Evolutionary conservation across 805 yeast species (phyloP).

Genomic region (Schwanniomyces occidentalis): DNA sequence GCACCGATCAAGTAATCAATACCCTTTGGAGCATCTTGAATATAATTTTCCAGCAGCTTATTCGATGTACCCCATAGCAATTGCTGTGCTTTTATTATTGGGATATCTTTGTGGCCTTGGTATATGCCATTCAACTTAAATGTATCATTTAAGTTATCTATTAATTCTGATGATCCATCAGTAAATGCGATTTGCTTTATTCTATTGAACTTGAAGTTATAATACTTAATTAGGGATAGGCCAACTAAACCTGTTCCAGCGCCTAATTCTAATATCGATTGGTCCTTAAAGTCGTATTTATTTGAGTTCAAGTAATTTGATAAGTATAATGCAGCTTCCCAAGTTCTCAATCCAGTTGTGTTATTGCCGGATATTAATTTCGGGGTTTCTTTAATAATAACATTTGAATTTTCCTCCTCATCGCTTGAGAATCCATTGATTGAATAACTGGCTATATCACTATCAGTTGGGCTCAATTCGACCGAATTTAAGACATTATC

Average conservation of each 20-base stretch:
- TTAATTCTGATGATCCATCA: slow-evolving; percentile 64
- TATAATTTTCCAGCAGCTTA: slow-evolving; percentile 25
- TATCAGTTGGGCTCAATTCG: slow-evolving; percentile 36
- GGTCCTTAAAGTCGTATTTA: slow-evolving; percentile 17
- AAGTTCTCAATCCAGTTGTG: slow-evolving; percentile 86
- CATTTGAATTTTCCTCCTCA: slow-evolving; percentile 17
- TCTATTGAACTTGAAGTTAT: slow-evolving; percentile 9
- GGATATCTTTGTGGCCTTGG: neutral
- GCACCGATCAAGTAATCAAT: slow-evolving; percentile 70
- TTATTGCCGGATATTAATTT: slow-evolving; percentile 68
- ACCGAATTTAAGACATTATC: slow-evolving; percentile 28
- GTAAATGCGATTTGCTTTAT: slow-evolving; percentile 46
- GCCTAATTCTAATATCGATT: slow-evolving; percentile 68
- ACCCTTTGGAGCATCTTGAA: slow-evolving; percentile 29
- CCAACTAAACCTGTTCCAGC: slow-evolving; percentile 89
- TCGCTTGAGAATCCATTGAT: slow-evolving; percentile 18
- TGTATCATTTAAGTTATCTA: slow-evolving; percentile 48
- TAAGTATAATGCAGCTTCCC: slow-evolving; percentile 86
- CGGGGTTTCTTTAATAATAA: slow-evolving; percentile 59
- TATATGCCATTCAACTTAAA: slow-evolving; percentile 43
- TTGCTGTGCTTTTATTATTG: slow-evolving; percentile 26
- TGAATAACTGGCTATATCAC: slow-evolving; percentile 39
- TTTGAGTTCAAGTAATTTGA: slow-evolving; percentile 46
- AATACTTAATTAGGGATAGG: slow-evolving; percentile 38
- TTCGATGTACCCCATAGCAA: slow-evolving; percentile 58